Base-by-base conservation (phyloP, 495 filamentous ascomycete genomes). In the Penicillium parvum region DNA sequence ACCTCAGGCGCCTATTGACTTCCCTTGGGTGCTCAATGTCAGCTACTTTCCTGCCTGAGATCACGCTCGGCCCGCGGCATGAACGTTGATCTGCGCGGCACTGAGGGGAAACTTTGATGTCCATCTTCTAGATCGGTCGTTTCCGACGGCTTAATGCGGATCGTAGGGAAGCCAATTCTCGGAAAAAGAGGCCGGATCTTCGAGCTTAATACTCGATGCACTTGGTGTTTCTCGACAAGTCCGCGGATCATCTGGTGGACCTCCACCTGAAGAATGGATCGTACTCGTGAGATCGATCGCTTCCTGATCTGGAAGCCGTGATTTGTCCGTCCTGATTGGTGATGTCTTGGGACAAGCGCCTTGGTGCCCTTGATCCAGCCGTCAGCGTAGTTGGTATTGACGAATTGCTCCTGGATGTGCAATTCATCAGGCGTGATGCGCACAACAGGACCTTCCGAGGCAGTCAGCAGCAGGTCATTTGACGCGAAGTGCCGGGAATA, bases 401-500 rank as follows among this genome's bases (percentile, higher is more conserved):
- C 33, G 16, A 43, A 33, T 16, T 49, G 48, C 14, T 60, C 53
- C 32, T 49, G 43, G 10, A 58, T 30, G 14, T 61, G 57, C 0
- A 61, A 27, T 18, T 61, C 57, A 2, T 61, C 49, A 0, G 57
- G 57, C 3, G 45, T 61, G 10, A 61, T 61, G 25, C 57, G 57
- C 7, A 61, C 54, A 14, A 61, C 49, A 2, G 57, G 55, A 11
- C 57, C 57, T 61, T 17, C 14, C 8, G 7, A n/a, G 0, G 5
- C 11, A 26, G 27, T 40, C 23, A 40, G 46, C 49, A 16, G 5
- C 16, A 23, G 11, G 19, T 20, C 40, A 14, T 30, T 25, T 4
- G n/a, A n/a, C n/a, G n/a, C 40, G 20, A 21, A 25, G 23, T 33
- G 5, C 12, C n/a, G 3, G 21, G 19, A 18, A 10, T 15, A 21